These are phyloP conservation scores for Gossypium rotundifolium DNA, from an alignment of 345 rosid genomes.

Conservation along the genomic window DNA sequence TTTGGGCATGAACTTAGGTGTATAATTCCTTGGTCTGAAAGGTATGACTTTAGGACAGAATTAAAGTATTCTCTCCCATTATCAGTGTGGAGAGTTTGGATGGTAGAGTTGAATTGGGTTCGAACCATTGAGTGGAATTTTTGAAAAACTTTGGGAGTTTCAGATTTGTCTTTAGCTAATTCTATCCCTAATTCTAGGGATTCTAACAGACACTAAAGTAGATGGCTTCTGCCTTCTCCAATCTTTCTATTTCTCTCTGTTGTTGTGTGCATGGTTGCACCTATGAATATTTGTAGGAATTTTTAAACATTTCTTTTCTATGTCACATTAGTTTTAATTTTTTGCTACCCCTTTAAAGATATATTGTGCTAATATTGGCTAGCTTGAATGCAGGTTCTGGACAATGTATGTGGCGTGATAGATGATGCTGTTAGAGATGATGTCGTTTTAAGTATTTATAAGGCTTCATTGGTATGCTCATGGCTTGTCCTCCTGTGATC, in stretches of 20 bases:
- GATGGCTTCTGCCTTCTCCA: neutral
- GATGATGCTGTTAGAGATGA: constrained; percentile 70
- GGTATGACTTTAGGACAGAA: too few species aligned
- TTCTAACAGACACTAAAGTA: constrained; percentile 26
- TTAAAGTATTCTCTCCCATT: too few species aligned
- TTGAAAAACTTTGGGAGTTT: too few species aligned
- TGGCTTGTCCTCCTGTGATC: constrained; percentile 9
- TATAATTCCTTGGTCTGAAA: too few species aligned
- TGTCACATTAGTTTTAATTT: neutral
- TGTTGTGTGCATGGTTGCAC: neutral
- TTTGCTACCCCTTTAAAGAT: constrained; percentile 1
- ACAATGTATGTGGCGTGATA: constrained; percentile 65
- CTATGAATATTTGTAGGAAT: neutral
- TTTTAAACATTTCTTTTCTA: neutral
- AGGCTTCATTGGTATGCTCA: constrained; percentile 54
- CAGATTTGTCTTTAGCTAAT: too few species aligned
- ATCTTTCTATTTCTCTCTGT: constrained; percentile 12
- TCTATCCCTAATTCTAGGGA: too few species aligned
- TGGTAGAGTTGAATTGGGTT: too few species aligned
- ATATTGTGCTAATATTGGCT: constrained; percentile 8
- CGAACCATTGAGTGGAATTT: too few species aligned
- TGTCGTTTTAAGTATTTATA: constrained; percentile 74
- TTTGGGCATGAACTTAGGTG: too few species aligned
- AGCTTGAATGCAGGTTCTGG: constrained; percentile 56
- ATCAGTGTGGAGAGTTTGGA: too few species aligned